These are phyloP conservation scores for Aureobasidium sp. DNA, from an alignment of 2,329 filamentous ascomycete genomes.

Conservation along the genomic window DNA sequence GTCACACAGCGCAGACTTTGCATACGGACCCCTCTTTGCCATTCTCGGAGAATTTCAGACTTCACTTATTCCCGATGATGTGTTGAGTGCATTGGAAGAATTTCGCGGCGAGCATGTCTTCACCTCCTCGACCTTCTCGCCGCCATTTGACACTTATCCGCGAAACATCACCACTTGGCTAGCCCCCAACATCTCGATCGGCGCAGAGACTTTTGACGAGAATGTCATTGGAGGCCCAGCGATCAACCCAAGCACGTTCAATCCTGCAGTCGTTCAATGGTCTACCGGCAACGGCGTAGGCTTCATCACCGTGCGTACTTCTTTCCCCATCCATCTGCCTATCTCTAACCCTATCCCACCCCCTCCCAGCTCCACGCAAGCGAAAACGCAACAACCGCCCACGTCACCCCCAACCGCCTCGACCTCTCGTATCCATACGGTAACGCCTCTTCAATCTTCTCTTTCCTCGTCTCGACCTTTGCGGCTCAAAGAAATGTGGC, in stretches of 20 bases:
- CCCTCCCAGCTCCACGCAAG: conserved; percentile 32
- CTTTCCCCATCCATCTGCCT: neutral
- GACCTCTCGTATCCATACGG: conserved; percentile 50
- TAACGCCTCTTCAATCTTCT: conserved; percentile 44
- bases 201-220: conserved; percentile 52
- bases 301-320: conserved; percentile 23
- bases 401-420: conserved; percentile 37
- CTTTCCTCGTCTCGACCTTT: conserved; percentile 45
- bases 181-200: conserved; percentile 51
- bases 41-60: conserved; percentile 47
- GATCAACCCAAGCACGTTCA: conserved; percentile 48
- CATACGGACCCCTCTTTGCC: conserved; percentile 51
- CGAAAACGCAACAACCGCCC: conserved; percentile 35
- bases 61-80: conserved; percentile 38
- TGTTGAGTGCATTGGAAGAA: conserved; percentile 33
- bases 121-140: conserved; percentile 48
- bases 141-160: conserved; percentile 50
- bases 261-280: conserved; percentile 57
- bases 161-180: conserved; percentile 57
- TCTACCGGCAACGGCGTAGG: conserved; percentile 33
- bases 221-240: conserved; percentile 50
- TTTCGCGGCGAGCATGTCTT: conserved; percentile 52
- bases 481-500: conserved; percentile 38
- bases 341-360: neutral
- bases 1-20: conserved; percentile 54